Percentiles rank a stretch among this genome's conserved stretches.
These are phyloP conservation scores for Deuterostichococcus epilithicus DNA, from an alignment of 139 green algal genomes.

Conservation along the genomic window DNA sequence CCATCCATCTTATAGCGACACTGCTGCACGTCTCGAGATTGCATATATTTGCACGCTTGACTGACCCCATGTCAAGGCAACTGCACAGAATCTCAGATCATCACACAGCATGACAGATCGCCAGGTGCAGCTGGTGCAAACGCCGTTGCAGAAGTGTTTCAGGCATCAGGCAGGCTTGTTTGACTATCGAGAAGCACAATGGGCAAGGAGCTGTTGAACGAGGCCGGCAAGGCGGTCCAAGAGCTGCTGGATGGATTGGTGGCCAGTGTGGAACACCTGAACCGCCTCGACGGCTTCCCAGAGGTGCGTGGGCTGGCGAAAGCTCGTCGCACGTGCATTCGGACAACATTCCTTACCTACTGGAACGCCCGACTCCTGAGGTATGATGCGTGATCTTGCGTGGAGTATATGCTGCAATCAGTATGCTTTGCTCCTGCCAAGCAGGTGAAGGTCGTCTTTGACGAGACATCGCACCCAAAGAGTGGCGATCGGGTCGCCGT, in stretches of 20 bases:
- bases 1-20: no score
- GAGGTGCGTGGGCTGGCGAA: conserved; percentile 15
- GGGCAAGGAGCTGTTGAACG: conserved; percentile 43
- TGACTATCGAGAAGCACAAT: no score
- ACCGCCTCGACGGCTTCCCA: conserved; percentile 48
- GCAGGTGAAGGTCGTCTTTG: conserved; percentile 49
- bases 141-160: no score
- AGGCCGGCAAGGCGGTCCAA: conserved; percentile 17
- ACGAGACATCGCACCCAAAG: conserved; percentile 7
- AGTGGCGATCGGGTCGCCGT: conserved; percentile 41
- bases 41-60: no score
- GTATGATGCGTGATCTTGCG: no score
- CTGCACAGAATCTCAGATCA: no score
- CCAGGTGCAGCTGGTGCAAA: no score
- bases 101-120: no score
- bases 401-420: neutral
- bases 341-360: neutral
- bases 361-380: neutral
- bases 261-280: conserved; percentile 12
- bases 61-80: no score
- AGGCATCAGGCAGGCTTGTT: no score
- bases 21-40: no score
- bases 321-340: neutral
- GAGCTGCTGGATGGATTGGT: conserved; percentile 48
- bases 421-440: neutral